Base-by-base conservation (phyloP, 345 rosid genomes). In the Melaleuca quinquenervia region DNA sequence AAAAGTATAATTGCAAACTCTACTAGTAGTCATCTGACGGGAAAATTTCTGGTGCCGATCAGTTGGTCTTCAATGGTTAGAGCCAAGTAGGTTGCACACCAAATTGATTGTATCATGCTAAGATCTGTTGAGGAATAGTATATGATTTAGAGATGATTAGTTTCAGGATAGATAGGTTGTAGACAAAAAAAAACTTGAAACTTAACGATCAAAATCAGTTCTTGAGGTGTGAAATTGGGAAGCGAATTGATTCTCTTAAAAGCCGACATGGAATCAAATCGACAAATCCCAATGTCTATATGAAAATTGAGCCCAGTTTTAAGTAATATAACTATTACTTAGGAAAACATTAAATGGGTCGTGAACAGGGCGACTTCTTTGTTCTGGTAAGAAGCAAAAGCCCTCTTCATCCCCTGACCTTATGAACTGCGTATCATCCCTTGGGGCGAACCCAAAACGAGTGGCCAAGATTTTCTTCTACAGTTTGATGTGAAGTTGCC, bases 241-340 rank as follows among this genome's bases (percentile, higher is more conserved):
- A 0, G 1, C 0, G 0, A 2, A 11, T 2, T 0, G 3, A 2
- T n/a, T 58, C 36, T 58, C 32, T 58, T 58, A 58, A 58, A n/a
- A 6, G n/a, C 2, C 18, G 0, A n/a, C 18, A 6, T 13, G 0
- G 0, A n/a, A 12, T 12, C 1, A 6, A 0, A 18, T 1, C 11
- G 0, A 0, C 78, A 1, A 16, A 0, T 64, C 32, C 12, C 2
- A 1, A 11, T 5, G 24, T 64, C 1, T 2, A 64, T 36, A 1
- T 0, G 41, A 0, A 36, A 64, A 20, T 64, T 13, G 2, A 8
- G 56, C 56, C 56, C 22, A 53, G 7, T 53, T 53, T 53, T 53
- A 21, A 53, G 56, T 7, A 20, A 21, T 21, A 53, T 21, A 53
- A 53, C 41, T 41, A 41, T 41, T 0, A n/a, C 16, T 1, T 58